Percentiles rank a stretch among this genome's conserved stretches.
These are phyloP conservation scores for Drosera capensis DNA, from an alignment of 148 eudicot genomes.

Conservation along the genomic window DNA sequence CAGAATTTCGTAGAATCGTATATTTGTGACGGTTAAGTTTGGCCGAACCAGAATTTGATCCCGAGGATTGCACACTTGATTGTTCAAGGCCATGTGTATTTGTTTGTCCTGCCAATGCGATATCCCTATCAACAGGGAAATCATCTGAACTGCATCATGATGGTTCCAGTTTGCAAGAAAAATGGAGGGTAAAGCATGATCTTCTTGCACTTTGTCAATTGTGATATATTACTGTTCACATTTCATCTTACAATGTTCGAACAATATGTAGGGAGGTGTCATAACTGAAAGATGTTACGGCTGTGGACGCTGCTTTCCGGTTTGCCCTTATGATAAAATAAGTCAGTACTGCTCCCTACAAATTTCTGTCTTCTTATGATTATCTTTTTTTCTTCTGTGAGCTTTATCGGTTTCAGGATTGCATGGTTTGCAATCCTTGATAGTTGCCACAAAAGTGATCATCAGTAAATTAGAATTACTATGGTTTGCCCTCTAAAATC, in stretches of 20 bases:
- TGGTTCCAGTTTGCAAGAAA: background rate
- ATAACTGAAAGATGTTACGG: slow-evolving; percentile 84
- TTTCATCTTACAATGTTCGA: background rate
- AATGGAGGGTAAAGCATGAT: background rate
- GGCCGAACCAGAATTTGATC: slow-evolving; percentile 94
- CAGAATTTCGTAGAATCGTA: too few relatives aligned
- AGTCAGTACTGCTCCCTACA: slow-evolving; percentile 19
- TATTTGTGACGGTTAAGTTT: too few relatives aligned
- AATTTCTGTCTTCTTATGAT: background rate
- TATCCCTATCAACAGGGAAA: slow-evolving; percentile 17
- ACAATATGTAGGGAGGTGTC: slow-evolving; percentile 54
- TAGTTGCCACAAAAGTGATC: too few relatives aligned
- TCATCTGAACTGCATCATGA: slow-evolving; percentile 8
- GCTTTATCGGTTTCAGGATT: too few relatives aligned
- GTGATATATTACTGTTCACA: background rate
- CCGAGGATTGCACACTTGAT: slow-evolving; percentile 64
- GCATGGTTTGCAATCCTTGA: too few relatives aligned
- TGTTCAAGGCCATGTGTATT: slow-evolving; percentile 85
- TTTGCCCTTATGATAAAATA: slow-evolving; percentile 85
- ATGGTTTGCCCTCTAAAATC: too few relatives aligned
- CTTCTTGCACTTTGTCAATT: background rate
- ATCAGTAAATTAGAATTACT: too few relatives aligned
- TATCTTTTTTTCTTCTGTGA: background rate
- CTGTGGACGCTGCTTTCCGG: slow-evolving; percentile 81
- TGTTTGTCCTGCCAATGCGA: slow-evolving; percentile 89